Conservation (phyloP, 164 flowering plant genomes). For the grape (Vitis vinifera) region DNA sequence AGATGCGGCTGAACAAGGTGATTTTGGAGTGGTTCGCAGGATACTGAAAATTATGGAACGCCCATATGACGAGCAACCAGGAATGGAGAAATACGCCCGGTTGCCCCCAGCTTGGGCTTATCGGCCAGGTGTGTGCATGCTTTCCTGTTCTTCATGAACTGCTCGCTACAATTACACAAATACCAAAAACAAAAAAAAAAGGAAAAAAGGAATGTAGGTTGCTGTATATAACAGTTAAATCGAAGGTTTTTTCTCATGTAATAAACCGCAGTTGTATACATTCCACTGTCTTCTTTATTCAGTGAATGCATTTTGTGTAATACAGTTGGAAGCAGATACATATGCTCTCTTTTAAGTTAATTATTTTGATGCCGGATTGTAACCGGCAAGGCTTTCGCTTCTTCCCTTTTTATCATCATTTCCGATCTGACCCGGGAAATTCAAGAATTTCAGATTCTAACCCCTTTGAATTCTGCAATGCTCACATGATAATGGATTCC, state of each 20-base stretch:
- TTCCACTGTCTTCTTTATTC: background rate
- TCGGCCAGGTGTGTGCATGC: constrained; percentile 99
- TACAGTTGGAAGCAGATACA: no score
- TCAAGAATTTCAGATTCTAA: no score
- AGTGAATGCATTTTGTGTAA: background rate
- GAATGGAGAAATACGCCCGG: constrained; percentile 99
- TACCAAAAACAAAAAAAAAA: background rate
- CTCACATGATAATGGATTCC: no score
- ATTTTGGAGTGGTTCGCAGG: constrained; percentile 73
- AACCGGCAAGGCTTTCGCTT: no score
- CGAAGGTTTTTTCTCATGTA: background rate
- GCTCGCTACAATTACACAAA: background rate
- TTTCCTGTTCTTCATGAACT: constrained; percentile 91
- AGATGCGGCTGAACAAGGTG: constrained; percentile 92
- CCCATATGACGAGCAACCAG: constrained; percentile 93
- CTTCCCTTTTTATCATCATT: no score
- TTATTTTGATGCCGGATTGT: no score
- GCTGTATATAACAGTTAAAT: constrained; percentile 18
- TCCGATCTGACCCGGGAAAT: no score
- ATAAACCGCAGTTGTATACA: background rate
- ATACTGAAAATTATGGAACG: constrained; percentile 80
- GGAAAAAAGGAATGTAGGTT: constrained; percentile 12
- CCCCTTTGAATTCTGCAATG: no score
- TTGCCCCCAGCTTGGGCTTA: constrained; percentile 99
- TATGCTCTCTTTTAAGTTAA: no score